A percentile compares a stretch with the other conserved stretches of the same genome.
These are phyloP conservation scores for Pseudogymnoascus sp. DNA, from an alignment of 2,329 filamentous ascomycete genomes.

Conservation along the genomic window DNA sequence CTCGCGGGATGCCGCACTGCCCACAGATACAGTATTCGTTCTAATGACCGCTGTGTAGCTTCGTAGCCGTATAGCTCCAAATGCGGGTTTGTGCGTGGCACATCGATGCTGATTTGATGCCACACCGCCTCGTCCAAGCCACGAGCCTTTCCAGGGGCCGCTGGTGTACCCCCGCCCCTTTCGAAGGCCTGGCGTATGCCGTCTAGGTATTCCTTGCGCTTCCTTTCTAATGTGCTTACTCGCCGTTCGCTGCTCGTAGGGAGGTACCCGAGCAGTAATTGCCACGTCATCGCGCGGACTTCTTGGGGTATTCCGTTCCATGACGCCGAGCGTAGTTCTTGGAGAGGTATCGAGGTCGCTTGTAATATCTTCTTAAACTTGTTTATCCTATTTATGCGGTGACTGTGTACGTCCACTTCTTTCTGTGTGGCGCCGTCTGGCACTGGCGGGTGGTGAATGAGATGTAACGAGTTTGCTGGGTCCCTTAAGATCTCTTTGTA, in stretches of 20 bases:
- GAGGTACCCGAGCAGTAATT: conserved; percentile 87
- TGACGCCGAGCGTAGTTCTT: conserved; percentile 75
- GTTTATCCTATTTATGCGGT: conserved; percentile 88
- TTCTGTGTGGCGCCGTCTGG: conserved; percentile 70
- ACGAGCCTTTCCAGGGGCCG: conserved; percentile 42
- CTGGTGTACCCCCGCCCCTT: conserved; percentile 50
- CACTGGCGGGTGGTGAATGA: conserved; percentile 80
- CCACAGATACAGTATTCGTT: conserved; percentile 95
- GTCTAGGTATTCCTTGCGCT: conserved; percentile 93
- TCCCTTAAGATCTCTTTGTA: conserved; percentile 91
- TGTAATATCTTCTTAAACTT: conserved; percentile 97
- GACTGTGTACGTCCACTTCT: conserved; percentile 78
- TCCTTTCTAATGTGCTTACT: conserved; percentile 83
- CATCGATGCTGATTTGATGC: conserved; percentile 99
- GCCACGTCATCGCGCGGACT: conserved; percentile 98
- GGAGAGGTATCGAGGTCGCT: conserved; percentile 78
- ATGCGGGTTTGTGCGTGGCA: conserved; percentile 92
- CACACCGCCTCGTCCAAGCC: conserved; percentile 95
- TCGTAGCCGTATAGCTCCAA: conserved; percentile 93
- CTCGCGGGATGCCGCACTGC: conserved; percentile 95
- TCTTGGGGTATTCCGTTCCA: conserved; percentile 95
- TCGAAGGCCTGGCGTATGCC: conserved; percentile 73
- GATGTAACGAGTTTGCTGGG: conserved; percentile 88
- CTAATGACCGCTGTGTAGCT: conserved; percentile 87
- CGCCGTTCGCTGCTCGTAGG: conserved; percentile 94